These are phyloP conservation scores for Salix brachista DNA, from an alignment of 345 rosid species.

Conservation along the genomic window DNA sequence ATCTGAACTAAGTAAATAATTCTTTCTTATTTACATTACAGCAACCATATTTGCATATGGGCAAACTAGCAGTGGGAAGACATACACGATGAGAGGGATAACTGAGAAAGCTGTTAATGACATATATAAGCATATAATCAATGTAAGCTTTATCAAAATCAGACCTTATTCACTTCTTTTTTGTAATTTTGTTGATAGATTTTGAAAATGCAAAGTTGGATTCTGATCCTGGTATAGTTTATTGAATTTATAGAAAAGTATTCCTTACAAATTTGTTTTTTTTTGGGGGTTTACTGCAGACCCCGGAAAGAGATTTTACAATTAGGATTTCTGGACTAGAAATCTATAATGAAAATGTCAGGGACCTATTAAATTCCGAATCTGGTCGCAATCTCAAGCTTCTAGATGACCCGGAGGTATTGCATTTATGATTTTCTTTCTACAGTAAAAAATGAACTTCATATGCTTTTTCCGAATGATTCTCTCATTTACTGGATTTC, in stretches of 20 bases:
- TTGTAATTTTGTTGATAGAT: background rate
- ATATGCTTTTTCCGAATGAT: background rate
- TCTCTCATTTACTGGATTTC: background rate
- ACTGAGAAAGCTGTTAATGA: conserved; percentile 97
- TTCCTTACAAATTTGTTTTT: background rate
- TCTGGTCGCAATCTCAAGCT: conserved; percentile 91
- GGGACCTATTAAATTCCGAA: conserved; percentile 86
- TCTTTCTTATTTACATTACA: conserved; percentile 23
- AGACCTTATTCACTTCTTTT: background rate
- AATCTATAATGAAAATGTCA: conserved; percentile 93
- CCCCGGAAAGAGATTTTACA: conserved; percentile 91
- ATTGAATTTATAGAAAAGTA: background rate
- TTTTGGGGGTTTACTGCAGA: conserved; percentile 40
- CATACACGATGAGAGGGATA: conserved; percentile 96
- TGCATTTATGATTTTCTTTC: conserved; percentile 6
- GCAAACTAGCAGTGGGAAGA: conserved; percentile 99
- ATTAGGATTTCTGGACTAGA: conserved; percentile 95
- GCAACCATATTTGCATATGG: conserved; percentile 99
- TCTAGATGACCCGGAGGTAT: conserved; percentile 98
- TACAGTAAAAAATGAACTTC: background rate
- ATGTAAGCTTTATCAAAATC: conserved; percentile 42
- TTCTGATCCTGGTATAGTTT: background rate
- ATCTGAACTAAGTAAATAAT: background rate
- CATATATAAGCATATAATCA: conserved; percentile 78
- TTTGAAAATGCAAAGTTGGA: background rate